Base-by-base conservation (phyloP, 2,329 filamentous ascomycete species). In the Alternaria arborescens region DNA sequence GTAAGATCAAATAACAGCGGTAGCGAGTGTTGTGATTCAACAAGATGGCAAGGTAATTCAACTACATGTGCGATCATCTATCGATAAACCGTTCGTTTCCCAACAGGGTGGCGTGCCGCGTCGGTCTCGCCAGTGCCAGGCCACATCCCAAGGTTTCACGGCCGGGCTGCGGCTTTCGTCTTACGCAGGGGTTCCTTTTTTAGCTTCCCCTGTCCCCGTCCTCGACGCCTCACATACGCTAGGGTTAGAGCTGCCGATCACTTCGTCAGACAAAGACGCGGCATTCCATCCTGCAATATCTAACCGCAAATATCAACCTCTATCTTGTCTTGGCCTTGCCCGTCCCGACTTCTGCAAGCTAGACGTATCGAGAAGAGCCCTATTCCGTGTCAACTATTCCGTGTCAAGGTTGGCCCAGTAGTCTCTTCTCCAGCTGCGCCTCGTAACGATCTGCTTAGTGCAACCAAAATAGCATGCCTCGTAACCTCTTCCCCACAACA, bases 401-500 rank as follows among this genome's bases (percentile, higher is more conserved):
- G 20, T 18, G 16, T 47, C 24, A 16, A 38, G 20, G 40, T 47
- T 44, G 24, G 32, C 42, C 18, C 52, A 38, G 36, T 40, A 36
- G 22, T 16, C 5, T 24, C 20, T 20, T 28, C 32, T 47, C 24
- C 41, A 36, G 41, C 41, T 58, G 50, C 55, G 50, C 50, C 55
- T 54, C 55, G 42, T 22, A 24, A 12, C 26, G 18, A 34, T 52
- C 32, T 28, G n/a, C 16, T 36, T 55, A 55, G 56, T 18, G 34
- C 20, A 20, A 53, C 51, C 51, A 18, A 59, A 59, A 59, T 59
- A 59, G 56, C 56, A 48, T 28, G 42, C 51, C 43, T 59, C 56
- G 56, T 59, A 55, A 59, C 43, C 56, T 52, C 53, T 40, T 22
- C 58, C 58, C 53, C 58, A 57, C 58, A 60, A 18, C 40, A 18